Evolutionary conservation across 23 red algal species (phyloP).

Genomic region (Gracilaria gracilis): DNA sequence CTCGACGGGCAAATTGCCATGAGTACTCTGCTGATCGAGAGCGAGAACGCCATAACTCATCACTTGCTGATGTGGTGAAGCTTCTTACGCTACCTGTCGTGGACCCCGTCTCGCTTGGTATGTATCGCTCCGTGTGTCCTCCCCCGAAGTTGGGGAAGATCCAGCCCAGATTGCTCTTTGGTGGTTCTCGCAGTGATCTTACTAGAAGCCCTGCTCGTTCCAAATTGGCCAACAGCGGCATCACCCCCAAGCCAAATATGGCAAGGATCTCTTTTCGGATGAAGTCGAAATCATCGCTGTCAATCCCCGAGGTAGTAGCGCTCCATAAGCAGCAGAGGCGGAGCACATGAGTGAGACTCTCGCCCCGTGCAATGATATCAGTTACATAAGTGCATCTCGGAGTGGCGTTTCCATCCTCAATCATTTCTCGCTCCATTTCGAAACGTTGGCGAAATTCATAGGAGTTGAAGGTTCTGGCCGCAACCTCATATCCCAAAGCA

Average conservation of each 20-base stretch:
- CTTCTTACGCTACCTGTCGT: slow-evolving; percentile 19
- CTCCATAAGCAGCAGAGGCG: slow-evolving; percentile 68
- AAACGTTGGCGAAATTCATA: slow-evolving; percentile 56
- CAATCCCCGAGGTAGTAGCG: slow-evolving; percentile 55
- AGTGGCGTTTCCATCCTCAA: slow-evolving; percentile 54
- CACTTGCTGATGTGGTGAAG: slow-evolving; percentile 7
- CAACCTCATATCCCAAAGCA: slow-evolving; percentile 60
- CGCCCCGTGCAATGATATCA: slow-evolving; percentile 52
- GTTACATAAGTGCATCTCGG: slow-evolving; percentile 24
- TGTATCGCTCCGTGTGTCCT: slow-evolving; percentile 24
- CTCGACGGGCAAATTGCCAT: slow-evolving; percentile 78
- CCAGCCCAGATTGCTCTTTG: slow-evolving; percentile 30
- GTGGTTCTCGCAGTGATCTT: slow-evolving; percentile 48
- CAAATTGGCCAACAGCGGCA: slow-evolving; percentile 58
- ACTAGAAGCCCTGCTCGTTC: slow-evolving; percentile 58
- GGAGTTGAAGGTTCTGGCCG: slow-evolving; percentile 73
- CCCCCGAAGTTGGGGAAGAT: slow-evolving; percentile 55
- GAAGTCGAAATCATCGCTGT: slow-evolving; percentile 62
- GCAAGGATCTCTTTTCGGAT: slow-evolving; percentile 55
- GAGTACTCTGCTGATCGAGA: slow-evolving; percentile 56
- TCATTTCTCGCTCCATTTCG: slow-evolving; percentile 68
- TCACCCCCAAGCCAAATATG: slow-evolving; percentile 50
- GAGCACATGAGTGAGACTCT: slow-evolving; percentile 51
- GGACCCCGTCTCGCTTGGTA: slow-evolving; percentile 35
- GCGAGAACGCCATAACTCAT: slow-evolving; percentile 19